phyloP scores from a whole-genome alignment of 108 stramenopile species.

The Ochromonas danica region DNA sequence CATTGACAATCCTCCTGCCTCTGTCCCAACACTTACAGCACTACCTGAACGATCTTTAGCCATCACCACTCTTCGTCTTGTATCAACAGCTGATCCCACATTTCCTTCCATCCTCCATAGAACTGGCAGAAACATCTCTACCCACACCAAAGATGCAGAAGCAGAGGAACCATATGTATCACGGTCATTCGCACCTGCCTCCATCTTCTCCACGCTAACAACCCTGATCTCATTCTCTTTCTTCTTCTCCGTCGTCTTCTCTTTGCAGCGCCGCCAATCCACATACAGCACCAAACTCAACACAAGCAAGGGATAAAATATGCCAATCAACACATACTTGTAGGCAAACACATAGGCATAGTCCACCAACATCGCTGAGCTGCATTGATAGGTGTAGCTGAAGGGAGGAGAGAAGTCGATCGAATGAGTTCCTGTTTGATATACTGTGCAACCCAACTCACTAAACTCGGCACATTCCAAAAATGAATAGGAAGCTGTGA shows the following conservation, averaged over 20 bases:
- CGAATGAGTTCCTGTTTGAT: too few species aligned
- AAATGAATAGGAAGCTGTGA: too few species aligned
- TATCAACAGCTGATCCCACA: neutral
- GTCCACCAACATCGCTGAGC: too few species aligned
- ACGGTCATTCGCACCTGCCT: slow-evolving; percentile 5
- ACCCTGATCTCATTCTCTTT: neutral
- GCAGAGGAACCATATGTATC: neutral
- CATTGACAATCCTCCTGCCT: neutral
- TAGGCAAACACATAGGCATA: too few species aligned
- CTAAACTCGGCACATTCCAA: too few species aligned
- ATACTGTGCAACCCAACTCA: too few species aligned
- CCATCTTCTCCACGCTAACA: neutral
- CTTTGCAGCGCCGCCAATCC: slow-evolving; percentile 1
- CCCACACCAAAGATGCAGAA: slow-evolving; percentile 1
- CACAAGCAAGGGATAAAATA: too few species aligned
- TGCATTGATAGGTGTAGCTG: too few species aligned
- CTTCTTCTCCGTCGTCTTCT: neutral
- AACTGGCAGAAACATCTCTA: neutral
- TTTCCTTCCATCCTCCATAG: slow-evolving; percentile 1
- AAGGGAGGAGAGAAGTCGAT: too few species aligned
- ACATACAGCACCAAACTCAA: slow-evolving; percentile 6
- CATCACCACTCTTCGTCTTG: neutral
- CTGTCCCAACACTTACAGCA: neutral
- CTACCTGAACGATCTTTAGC: neutral
- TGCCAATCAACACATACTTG: too few species aligned